A percentile compares a stretch with the other conserved stretches of the same genome.
Evolutionary conservation across 2,329 filamentous ascomycete species (phyloP).

Genomic region (Nemania diffusa): DNA sequence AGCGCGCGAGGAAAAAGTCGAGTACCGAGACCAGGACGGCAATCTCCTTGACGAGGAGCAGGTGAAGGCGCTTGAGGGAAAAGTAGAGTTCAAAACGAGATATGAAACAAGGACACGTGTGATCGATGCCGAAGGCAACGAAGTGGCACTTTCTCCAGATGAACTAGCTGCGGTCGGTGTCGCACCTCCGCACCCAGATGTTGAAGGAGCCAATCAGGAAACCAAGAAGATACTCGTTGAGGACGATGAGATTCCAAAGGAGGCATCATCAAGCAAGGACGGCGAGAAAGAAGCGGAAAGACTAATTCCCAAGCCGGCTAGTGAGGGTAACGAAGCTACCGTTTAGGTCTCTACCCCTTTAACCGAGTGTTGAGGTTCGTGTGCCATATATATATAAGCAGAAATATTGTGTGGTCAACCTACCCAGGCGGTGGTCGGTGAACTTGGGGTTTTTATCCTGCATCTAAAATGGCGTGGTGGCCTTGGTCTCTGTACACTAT

Average conservation of each 20-base stretch:
- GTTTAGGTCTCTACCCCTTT: constrained; percentile 25
- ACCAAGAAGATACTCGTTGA: constrained; percentile 57
- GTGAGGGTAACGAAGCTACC: constrained; percentile 70
- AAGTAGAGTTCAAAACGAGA: constrained; percentile 93
- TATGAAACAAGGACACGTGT: constrained; percentile 95
- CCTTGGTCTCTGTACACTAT: constrained; percentile 44
- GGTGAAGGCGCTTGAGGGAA: constrained; percentile 85
- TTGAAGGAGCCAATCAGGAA: constrained; percentile 69
- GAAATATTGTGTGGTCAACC: constrained; percentile 12
- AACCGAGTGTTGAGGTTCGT: constrained; percentile 5
- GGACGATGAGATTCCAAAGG: constrained; percentile 53
- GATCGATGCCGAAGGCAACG: constrained; percentile 81
- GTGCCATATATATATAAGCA: constrained; percentile 19
- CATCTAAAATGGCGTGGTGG: constrained; percentile 28
- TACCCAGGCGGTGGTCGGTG: constrained; percentile 20
- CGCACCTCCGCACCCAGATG: constrained; percentile 69
- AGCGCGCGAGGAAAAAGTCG: constrained; percentile 80
- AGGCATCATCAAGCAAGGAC: constrained; percentile 62
- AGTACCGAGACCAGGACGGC: constrained; percentile 94
- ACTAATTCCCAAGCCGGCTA: constrained; percentile 69
- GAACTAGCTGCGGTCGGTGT: constrained; percentile 56
- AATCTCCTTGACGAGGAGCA: constrained; percentile 87
- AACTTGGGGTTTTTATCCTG: constrained; percentile 31
- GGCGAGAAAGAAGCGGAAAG: constrained; percentile 68
- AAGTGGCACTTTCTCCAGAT: constrained; percentile 65